phyloP scores from a whole-genome alignment of 1,139 yeast genomes.

The Taiozyma sp. region DNA sequence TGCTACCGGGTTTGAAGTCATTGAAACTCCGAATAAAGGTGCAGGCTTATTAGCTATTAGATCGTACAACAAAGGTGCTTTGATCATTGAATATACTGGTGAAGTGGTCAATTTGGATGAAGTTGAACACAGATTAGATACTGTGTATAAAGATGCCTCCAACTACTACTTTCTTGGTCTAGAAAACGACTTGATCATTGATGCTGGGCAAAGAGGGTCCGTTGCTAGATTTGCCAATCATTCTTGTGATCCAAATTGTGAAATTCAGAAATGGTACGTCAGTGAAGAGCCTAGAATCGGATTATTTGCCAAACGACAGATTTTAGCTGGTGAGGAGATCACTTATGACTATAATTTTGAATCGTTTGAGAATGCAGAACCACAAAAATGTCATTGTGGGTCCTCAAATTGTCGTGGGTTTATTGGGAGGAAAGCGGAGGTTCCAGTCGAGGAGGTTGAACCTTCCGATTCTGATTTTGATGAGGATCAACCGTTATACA shows the following conservation, averaged over 20 bases:
- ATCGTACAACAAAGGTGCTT: conserved; percentile 29
- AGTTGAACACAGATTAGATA: conserved; percentile 13
- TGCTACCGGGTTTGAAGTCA: conserved; percentile 30
- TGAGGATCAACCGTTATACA: neutral
- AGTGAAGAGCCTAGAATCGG: conserved; percentile 35
- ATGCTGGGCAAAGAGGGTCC: conserved; percentile 34
- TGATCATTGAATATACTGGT: conserved; percentile 40
- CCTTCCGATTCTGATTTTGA: neutral
- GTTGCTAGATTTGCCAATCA: conserved; percentile 39
- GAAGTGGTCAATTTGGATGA: conserved; percentile 31
- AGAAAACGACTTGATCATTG: conserved; percentile 33
- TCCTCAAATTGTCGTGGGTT: conserved; percentile 31
- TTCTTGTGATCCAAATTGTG: conserved; percentile 37
- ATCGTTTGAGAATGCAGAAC: conserved; percentile 32
- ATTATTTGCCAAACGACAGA: conserved; percentile 29
- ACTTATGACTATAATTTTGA: conserved; percentile 39
- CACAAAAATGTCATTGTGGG: conserved; percentile 35
- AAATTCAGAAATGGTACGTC: conserved; percentile 38
- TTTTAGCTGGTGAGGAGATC: conserved; percentile 30
- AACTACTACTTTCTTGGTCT: conserved; percentile 32
- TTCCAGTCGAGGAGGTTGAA: neutral
- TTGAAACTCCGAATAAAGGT: conserved; percentile 29
- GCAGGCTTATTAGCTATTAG: conserved; percentile 33
- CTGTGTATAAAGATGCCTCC: conserved; percentile 11
- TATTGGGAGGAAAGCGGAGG: conserved; percentile 25